phyloP scores from a whole-genome alignment of 306 rosid species.

The Inga oerstediana region DNA sequence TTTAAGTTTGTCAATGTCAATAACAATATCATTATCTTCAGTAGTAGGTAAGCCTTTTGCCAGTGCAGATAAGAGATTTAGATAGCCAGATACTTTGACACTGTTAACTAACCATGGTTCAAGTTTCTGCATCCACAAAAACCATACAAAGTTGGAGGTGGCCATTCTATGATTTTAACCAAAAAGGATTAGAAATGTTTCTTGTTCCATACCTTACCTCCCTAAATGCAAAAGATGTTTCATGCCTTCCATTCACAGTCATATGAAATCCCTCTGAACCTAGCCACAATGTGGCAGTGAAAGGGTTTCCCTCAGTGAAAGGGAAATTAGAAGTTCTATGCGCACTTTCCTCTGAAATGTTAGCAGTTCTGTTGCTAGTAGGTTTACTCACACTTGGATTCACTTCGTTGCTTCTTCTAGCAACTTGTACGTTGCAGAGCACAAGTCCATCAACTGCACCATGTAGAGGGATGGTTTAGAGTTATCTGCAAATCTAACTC shows the following conservation, averaged over 20 bases:
- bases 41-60: conserved; percentile 93
- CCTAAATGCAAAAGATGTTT: conserved; percentile 91
- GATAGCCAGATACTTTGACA: conserved; percentile 65
- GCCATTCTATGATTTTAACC: conserved; percentile 20
- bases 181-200: conserved; percentile 18
- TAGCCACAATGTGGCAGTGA: conserved; percentile 85
- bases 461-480: conserved; percentile 41
- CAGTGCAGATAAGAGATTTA: conserved; percentile 70
- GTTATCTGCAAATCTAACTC: conserved; percentile 18
- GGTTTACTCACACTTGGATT: conserved; percentile 54
- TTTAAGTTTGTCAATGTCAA: conserved; percentile 67
- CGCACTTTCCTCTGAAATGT: conserved; percentile 63
- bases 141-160: conserved; percentile 28
- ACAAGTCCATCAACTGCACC: conserved; percentile 88
- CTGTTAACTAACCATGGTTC: conserved; percentile 85
- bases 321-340: conserved; percentile 76
- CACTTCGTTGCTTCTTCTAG: conserved; percentile 58
- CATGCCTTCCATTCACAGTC: conserved; percentile 93
- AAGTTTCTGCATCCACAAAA: conserved; percentile 70
- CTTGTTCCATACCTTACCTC: conserved; percentile 75
- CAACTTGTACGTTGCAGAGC: conserved; percentile 79
- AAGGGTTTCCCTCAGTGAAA: conserved; percentile 80
- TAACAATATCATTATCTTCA: conserved; percentile 70
- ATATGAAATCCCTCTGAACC: conserved; percentile 95
- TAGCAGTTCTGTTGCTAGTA: conserved; percentile 45